phyloP scores from a whole-genome alignment of 768 basidiomycete species.

The Basidioascus undulatus region DNA sequence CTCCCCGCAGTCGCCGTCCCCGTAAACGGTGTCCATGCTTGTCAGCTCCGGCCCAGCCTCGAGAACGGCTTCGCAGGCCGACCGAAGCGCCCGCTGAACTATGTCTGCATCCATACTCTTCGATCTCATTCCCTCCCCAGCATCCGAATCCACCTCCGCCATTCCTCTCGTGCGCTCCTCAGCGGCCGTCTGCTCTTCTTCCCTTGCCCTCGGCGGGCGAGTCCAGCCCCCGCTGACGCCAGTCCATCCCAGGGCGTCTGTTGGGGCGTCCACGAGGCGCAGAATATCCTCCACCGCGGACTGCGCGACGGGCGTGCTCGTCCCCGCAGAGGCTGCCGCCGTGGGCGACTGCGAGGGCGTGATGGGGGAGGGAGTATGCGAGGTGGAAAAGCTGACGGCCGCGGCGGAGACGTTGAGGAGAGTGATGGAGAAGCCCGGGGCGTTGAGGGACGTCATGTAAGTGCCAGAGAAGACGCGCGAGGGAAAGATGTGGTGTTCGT shows the following conservation, averaged over 20 bases:
- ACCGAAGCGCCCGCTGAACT: conserved; percentile 32
- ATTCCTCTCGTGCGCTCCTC: not conserved
- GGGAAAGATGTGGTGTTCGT: conserved; percentile 17
- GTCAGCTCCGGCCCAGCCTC: conserved; percentile 19
- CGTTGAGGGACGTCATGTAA: conserved; percentile 66
- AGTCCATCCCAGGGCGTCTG: conserved; percentile 25
- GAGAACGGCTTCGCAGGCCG: conserved; percentile 30
- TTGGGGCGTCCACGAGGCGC: conserved; percentile 40
- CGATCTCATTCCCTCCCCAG: not conserved
- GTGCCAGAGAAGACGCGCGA: conserved; percentile 25
- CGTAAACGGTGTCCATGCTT: conserved; percentile 18
- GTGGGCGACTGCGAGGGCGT: conserved; percentile 34
- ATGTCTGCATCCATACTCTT: conserved; percentile 20
- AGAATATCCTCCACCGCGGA: too few species aligned
- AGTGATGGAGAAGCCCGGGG: conserved; percentile 77
- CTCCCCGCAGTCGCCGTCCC: conserved; percentile 26
- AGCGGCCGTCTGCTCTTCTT: not conserved
- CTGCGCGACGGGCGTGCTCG: too few species aligned
- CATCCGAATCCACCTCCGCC: not conserved
- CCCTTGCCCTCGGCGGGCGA: not conserved
- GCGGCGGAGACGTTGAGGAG: conserved; percentile 30
- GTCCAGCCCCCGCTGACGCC: conserved; percentile 19
- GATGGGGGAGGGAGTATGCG: conserved; percentile 62
- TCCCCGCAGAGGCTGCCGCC: conserved; percentile 18
- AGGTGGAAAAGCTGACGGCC: too few species aligned